phyloP scores from a whole-genome alignment of 208 protist species.

The Strigomonas culicis region DNA sequence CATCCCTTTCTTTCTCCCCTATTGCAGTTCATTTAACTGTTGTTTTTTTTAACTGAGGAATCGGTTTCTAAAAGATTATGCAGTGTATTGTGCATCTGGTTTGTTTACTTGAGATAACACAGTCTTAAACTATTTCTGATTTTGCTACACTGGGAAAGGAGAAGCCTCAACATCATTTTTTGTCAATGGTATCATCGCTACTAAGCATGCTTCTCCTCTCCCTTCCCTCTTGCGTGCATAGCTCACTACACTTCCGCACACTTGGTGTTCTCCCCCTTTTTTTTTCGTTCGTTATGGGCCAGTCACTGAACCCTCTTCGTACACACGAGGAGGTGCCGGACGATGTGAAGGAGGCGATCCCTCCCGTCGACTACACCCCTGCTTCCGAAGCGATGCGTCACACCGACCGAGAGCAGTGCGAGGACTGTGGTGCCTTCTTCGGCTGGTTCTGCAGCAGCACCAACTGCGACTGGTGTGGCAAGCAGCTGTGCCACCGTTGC shows the following conservation, averaged over 20 bases:
- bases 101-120: no score
- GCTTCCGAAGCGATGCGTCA: constrained; percentile 26
- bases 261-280: constrained; percentile 1
- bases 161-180: no score
- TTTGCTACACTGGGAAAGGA: no score
- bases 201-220: no score
- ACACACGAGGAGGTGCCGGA: constrained; percentile 65
- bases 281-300: constrained; percentile 36
- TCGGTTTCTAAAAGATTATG: no score
- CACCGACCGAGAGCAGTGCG: constrained; percentile 38
- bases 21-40: neutral
- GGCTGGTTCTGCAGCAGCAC: constrained; percentile 57
- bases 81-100: no score
- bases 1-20: neutral
- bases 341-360: constrained; percentile 61
- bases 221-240: no score
- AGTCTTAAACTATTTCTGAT: no score
- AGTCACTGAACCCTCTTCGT: constrained; percentile 39
- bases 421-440: constrained; percentile 58
- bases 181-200: no score
- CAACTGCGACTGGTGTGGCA: constrained; percentile 84
- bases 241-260: no score
- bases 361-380: constrained; percentile 63
- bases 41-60: neutral
- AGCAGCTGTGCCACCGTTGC: constrained; percentile 69